Evolutionary conservation across 129 eudicot species (phyloP).

Genomic region (Flaveria brownii): DNA sequence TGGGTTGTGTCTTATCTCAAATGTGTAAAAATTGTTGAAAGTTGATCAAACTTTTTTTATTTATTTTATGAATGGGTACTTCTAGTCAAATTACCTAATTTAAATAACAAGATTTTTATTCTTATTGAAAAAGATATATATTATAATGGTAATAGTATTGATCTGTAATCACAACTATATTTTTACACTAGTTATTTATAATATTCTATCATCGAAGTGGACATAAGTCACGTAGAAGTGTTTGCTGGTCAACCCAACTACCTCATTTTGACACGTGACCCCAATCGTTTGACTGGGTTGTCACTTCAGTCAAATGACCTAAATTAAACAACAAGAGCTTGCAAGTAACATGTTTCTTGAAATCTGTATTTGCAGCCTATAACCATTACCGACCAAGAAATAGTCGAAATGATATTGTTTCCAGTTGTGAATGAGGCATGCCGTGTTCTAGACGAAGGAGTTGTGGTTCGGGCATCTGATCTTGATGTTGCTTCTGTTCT

Average conservation of each 20-base stretch:
- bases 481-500: slow-evolving; percentile 93
- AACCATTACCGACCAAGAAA: slow-evolving; percentile 69
- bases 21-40: neutral
- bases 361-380: slow-evolving; percentile 59
- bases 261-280: slow-evolving; percentile 6
- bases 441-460: slow-evolving; percentile 85
- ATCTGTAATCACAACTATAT: neutral
- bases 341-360: slow-evolving; percentile 2
- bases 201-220: too few species aligned
- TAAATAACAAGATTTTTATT: neutral
- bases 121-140: neutral
- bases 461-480: slow-evolving; percentile 92
- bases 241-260: too few species aligned
- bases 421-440: slow-evolving; percentile 98
- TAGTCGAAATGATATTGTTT: slow-evolving; percentile 85
- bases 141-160: neutral
- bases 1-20: neutral
- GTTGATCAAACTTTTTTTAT: neutral
- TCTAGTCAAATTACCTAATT: too few species aligned
- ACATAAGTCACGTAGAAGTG: too few species aligned
- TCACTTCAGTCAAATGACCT: neutral
- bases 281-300: neutral
- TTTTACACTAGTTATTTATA: neutral
- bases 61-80: too few species aligned
- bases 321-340: neutral